These are phyloP conservation scores for Fonsecaea multimorphosa DNA, from an alignment of 2,329 filamentous ascomycete genomes.

Conservation along the genomic window DNA sequence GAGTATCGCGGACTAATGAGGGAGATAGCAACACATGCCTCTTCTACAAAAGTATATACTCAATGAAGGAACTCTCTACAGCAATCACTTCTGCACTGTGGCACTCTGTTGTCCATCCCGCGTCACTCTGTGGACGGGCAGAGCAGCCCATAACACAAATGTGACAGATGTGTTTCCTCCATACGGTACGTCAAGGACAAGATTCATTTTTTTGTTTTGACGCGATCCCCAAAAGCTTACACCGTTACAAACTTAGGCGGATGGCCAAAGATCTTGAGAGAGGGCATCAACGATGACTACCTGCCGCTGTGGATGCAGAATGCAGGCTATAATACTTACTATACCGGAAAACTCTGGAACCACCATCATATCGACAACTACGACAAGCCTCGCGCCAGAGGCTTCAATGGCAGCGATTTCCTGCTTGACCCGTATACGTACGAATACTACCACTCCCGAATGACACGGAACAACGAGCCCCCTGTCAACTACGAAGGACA, in stretches of 20 bases:
- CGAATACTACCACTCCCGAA: constrained; percentile 68
- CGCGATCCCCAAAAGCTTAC: too few species aligned
- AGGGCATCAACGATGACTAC: constrained; percentile 58
- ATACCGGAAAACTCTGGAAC: constrained; percentile 63
- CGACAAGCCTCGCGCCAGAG: constrained; percentile 46
- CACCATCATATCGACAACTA: constrained; percentile 58
- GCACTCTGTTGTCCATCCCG: constrained; percentile 71
- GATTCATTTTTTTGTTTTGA: too few species aligned
- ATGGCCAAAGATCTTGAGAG: constrained; percentile 59
- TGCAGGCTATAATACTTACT: constrained; percentile 60
- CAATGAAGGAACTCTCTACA: constrained; percentile 64
- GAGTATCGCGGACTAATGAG: too few species aligned
- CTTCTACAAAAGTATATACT: constrained; percentile 61
- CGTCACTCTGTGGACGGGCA: constrained; percentile 69
- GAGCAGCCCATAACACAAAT: constrained; percentile 72
- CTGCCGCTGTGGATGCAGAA: constrained; percentile 60
- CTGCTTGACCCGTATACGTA: constrained; percentile 62
- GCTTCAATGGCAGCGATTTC: constrained; percentile 51
- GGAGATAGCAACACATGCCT: constrained; percentile 59
- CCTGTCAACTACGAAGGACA: constrained; percentile 62
- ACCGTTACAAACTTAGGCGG: too few species aligned
- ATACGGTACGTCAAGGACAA: constrained; percentile 33
- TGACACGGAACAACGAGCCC: constrained; percentile 62
- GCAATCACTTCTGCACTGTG: constrained; percentile 69
- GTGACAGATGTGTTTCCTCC: constrained; percentile 64